phyloP scores from a whole-genome alignment of 2,329 filamentous ascomycete species.

The Proliferodiscus dingleyae region DNA sequence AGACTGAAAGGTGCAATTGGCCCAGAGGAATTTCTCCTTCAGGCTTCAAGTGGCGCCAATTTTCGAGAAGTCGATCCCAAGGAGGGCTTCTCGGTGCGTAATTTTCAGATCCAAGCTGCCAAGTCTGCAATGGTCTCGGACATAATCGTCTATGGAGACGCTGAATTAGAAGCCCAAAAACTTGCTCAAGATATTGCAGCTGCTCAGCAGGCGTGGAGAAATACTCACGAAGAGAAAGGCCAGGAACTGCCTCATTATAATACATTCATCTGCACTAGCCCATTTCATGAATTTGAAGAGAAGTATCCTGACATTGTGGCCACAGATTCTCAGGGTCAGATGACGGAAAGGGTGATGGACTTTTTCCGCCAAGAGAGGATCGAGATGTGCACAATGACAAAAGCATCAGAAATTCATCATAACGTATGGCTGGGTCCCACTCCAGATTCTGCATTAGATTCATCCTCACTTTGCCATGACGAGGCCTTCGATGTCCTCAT shows the following conservation, averaged over 20 bases:
- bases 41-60: constrained; percentile 35
- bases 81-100: constrained; percentile 91
- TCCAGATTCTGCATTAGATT: constrained; percentile 56
- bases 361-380: constrained; percentile 83
- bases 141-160: constrained; percentile 85
- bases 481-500: constrained; percentile 75
- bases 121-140: constrained; percentile 87
- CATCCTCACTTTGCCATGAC: constrained; percentile 42
- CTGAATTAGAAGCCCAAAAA: constrained; percentile 54
- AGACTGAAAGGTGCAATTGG: constrained; percentile 84
- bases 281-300: constrained; percentile 68
- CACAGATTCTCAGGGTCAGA: constrained; percentile 63
- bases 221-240: constrained; percentile 53
- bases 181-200: constrained; percentile 64
- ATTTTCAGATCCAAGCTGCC: constrained; percentile 92
- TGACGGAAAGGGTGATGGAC: constrained; percentile 77
- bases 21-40: constrained; percentile 71
- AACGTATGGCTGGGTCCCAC: constrained; percentile 92
- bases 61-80: constrained; percentile 82
- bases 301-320: constrained; percentile 67
- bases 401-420: constrained; percentile 77
- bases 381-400: constrained; percentile 94
- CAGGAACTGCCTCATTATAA: constrained; percentile 64
- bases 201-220: constrained; percentile 73
- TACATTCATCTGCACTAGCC: constrained; percentile 68